Percentiles rank a stretch among this genome's conserved stretches.
These are phyloP conservation scores for Scytalidium lignicola DNA, from an alignment of 2,329 filamentous ascomycete genomes.

Conservation along the genomic window DNA sequence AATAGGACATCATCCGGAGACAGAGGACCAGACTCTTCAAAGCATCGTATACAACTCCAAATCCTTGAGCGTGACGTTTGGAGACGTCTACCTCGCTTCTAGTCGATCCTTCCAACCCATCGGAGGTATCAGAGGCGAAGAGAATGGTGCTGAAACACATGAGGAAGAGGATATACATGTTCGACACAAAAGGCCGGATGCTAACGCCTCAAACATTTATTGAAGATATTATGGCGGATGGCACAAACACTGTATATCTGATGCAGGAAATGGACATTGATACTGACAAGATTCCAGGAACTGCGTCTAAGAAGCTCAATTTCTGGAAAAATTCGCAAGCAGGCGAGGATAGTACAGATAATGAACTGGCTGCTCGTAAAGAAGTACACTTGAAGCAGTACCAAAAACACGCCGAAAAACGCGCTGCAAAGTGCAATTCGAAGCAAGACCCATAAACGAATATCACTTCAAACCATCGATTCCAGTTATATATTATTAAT, in stretches of 20 bases:
- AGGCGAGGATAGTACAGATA: conserved; percentile 3
- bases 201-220: conserved; percentile 9
- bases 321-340: conserved; percentile 10
- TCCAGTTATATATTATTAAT: conserved; percentile 5
- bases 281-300: conserved; percentile 3
- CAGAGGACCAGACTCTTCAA: conserved; percentile 1
- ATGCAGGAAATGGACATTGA: conserved; percentile 5
- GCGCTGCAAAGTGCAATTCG: conserved; percentile 4
- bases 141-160: conserved; percentile 9
- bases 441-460: conserved; percentile 6
- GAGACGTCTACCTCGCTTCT: conserved; percentile 5
- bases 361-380: conserved; percentile 7
- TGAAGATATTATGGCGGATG: conserved; percentile 7
- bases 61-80: conserved; percentile 6
- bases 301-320: conserved; percentile 4
- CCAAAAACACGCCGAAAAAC: neutral
- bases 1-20: conserved; percentile 1
- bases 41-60: neutral
- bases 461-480: conserved; percentile 5
- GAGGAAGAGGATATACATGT: conserved; percentile 6
- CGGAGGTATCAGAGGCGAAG: neutral
- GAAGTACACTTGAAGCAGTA: neutral
- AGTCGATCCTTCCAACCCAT: conserved; percentile 9
- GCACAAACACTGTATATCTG: conserved; percentile 8
- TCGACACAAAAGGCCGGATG: conserved; percentile 5